These are phyloP conservation scores for Celoporthe dispersa DNA, from an alignment of 2,329 filamentous ascomycete genomes.

Conservation along the genomic window DNA sequence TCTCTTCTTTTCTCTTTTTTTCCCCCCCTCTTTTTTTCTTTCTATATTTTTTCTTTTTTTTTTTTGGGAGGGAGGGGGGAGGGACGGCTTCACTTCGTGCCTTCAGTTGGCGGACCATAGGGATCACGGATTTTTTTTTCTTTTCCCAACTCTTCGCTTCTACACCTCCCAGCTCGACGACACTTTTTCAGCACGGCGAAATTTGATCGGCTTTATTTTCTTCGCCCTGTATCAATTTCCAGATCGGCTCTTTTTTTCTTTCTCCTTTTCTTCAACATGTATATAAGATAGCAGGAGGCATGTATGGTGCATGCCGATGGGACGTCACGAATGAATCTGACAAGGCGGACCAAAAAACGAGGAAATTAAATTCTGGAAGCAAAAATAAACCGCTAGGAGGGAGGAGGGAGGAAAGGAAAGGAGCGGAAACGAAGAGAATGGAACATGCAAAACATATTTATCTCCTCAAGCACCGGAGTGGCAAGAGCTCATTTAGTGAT, in stretches of 20 bases:
- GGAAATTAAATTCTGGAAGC: conserved; percentile 14
- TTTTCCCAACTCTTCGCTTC: not conserved
- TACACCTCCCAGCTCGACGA: conserved; percentile 8
- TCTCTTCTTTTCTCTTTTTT: not conserved
- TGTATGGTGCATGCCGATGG: conserved; percentile 18
- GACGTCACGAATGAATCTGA: conserved; percentile 25
- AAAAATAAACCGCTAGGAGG: not conserved
- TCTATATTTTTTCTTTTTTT: conserved; percentile 7
- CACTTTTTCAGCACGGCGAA: not conserved
- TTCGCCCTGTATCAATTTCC: conserved; percentile 23
- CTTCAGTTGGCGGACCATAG: conserved; percentile 23
- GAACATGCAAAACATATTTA: not conserved
- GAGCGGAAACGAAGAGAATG: not conserved
- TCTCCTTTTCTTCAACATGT: conserved; percentile 21
- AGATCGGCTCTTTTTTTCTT: conserved; percentile 1
- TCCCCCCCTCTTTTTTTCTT: conserved; percentile 1
- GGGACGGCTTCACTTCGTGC: conserved; percentile 25
- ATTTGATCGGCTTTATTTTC: conserved; percentile 1
- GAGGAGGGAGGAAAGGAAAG: not conserved
- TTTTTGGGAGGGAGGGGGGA: no score
- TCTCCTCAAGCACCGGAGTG: conserved; percentile 1
- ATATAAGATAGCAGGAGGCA: conserved; percentile 21
- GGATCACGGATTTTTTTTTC: conserved; percentile 16
- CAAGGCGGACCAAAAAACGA: conserved; percentile 16
- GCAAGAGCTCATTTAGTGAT: not conserved